phyloP scores from a whole-genome alignment of 2,329 filamentous ascomycete species.

The Fusarium devonianum region DNA sequence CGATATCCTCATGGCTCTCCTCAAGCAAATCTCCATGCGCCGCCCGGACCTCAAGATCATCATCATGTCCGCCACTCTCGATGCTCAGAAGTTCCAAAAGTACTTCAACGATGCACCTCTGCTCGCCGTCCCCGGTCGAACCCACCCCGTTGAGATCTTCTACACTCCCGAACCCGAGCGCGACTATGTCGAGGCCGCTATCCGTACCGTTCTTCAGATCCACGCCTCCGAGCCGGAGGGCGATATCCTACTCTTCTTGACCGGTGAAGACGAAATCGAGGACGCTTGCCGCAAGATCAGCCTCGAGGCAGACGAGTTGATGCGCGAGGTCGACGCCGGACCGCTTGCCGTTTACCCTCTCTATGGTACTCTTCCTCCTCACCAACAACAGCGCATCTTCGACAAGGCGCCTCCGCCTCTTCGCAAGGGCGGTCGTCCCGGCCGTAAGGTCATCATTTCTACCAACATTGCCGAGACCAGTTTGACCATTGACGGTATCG shows the following conservation, averaged over 20 bases:
- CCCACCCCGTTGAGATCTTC: slow-evolving; percentile 96
- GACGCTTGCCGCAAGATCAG: slow-evolving; percentile 92
- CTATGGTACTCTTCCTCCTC: slow-evolving; percentile 90
- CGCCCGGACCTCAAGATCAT: slow-evolving; percentile 95
- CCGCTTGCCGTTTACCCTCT: slow-evolving; percentile 91
- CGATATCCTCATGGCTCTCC: slow-evolving; percentile 94
- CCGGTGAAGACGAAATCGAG: slow-evolving; percentile 98
- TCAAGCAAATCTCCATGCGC: slow-evolving; percentile 86
- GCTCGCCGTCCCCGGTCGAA: slow-evolving; percentile 92
- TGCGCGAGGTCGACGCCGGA: slow-evolving; percentile 88
- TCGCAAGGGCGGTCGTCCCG: slow-evolving; percentile 79
- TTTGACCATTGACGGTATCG: slow-evolving; percentile 97
- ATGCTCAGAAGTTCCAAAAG: slow-evolving; percentile 96
- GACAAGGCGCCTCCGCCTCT: slow-evolving; percentile 80
- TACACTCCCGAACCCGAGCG: slow-evolving; percentile 96
- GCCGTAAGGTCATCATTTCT: slow-evolving; percentile 92
- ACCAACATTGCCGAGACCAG: slow-evolving; percentile 99
- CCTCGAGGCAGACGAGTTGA: slow-evolving; percentile 90
- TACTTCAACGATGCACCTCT: slow-evolving; percentile 97
- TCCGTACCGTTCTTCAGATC: slow-evolving; percentile 95
- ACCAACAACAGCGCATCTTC: slow-evolving; percentile 95
- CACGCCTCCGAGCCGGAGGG: slow-evolving; percentile 92
- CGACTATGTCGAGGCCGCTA: slow-evolving; percentile 95
- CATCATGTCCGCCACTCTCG: slow-evolving; percentile 97
- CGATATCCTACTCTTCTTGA: slow-evolving; percentile 93